Conservation (phyloP, 352 stramenopile genomes). For the Albugo laibachii region DNA sequence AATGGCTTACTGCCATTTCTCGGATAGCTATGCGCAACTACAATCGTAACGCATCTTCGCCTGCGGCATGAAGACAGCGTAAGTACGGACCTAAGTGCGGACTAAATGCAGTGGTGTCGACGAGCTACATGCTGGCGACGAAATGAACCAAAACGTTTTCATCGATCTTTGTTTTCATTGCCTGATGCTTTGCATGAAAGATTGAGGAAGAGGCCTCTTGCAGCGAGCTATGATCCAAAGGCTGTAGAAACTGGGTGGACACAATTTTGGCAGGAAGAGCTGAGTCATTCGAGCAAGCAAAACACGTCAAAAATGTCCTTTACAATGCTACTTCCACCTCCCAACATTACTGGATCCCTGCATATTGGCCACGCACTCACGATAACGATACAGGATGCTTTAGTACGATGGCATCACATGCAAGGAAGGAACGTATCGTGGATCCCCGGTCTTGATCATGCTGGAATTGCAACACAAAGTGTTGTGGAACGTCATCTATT, state of each 20-base stretch:
- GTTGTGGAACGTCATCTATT: slow-evolving; percentile 98
- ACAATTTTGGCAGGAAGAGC: slow-evolving; percentile 36
- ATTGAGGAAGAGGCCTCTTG: slow-evolving; percentile 13
- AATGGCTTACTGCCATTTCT: no score
- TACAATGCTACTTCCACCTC: slow-evolving; percentile 85
- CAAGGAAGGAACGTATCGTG: slow-evolving; percentile 92
- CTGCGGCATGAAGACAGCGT: no score
- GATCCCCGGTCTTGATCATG: slow-evolving; percentile 95
- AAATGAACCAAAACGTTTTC: no score
- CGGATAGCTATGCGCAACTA: no score
- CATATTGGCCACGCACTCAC: slow-evolving; percentile 97
- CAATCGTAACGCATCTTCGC: no score
- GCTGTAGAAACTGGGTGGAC: slow-evolving; percentile 51
- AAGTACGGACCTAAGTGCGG: no score
- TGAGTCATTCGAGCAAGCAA: slow-evolving; percentile 8
- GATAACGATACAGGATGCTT: slow-evolving; percentile 92
- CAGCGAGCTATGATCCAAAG: slow-evolving; percentile 34
- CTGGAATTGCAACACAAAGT: slow-evolving; percentile 97
- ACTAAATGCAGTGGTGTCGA: no score
- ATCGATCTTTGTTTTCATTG: no score
- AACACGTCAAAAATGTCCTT: slow-evolving; percentile 13
- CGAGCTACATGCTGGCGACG: no score
- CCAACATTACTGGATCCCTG: slow-evolving; percentile 94
- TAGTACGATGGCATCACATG: slow-evolving; percentile 97
- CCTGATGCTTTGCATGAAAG: no score